These are phyloP conservation scores for Madurella mycetomatis DNA, from an alignment of 2,329 filamentous ascomycete genomes.

Conservation along the genomic window DNA sequence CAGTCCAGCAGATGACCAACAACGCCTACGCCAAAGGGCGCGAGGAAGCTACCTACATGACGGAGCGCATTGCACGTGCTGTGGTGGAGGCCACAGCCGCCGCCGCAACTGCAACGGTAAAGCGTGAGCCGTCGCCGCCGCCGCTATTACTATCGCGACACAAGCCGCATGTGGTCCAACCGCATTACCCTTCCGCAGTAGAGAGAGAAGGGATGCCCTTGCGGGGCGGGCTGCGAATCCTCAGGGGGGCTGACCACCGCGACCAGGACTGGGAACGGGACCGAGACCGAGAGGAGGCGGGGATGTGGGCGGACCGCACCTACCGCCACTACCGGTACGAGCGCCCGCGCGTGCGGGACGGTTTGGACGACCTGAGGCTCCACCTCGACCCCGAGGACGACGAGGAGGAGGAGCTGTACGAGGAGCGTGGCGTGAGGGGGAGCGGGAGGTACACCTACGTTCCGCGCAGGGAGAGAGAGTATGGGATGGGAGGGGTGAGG, in stretches of 20 bases:
- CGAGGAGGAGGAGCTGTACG: not conserved
- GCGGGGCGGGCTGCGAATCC: too few species aligned
- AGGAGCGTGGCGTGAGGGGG: not conserved
- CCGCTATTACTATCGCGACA: not conserved
- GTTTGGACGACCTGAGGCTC: not conserved
- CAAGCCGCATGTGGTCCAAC: too few species aligned
- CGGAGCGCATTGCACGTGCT: conserved; percentile 6
- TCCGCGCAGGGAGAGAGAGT: not conserved
- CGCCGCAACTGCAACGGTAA: too few species aligned
- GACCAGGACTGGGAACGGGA: not conserved
- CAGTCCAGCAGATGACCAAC: conserved; percentile 3
- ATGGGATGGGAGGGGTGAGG: not conserved
- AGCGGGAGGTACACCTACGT: not conserved
- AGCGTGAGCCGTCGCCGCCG: not conserved
- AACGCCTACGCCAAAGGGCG: conserved; percentile 10
- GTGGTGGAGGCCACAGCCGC: not conserved
- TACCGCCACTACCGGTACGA: not conserved
- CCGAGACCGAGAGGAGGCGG: not conserved
- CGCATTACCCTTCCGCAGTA: too few species aligned
- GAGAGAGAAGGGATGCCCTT: too few species aligned
- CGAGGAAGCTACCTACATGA: conserved; percentile 13
- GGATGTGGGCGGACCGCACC: not conserved
- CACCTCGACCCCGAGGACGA: not conserved
- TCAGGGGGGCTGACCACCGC: too few species aligned
- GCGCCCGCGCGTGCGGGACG: not conserved